Evolutionary conservation across 129 eudicot genomes (phyloP).

Genomic region (Lactuca saligna): DNA sequence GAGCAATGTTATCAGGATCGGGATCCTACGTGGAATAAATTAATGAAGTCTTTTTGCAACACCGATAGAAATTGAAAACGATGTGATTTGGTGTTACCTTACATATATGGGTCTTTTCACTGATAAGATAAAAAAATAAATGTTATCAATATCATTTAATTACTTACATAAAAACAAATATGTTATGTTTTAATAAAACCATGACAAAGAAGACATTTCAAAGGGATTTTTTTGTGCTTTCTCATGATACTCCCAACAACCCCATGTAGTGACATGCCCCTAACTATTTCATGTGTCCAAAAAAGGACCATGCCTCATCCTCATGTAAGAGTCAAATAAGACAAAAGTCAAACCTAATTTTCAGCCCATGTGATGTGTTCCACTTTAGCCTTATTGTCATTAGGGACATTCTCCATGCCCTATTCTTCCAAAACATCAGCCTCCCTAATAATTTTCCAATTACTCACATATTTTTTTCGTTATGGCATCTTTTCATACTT

Average conservation of each 20-base stretch:
- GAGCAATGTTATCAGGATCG: too few species aligned
- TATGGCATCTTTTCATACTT: not conserved
- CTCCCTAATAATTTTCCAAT: conserved; percentile 17
- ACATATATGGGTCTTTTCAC: too few species aligned
- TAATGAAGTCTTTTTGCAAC: too few species aligned
- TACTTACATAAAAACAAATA: not conserved
- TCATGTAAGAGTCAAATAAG: conserved; percentile 32
- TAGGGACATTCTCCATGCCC: conserved; percentile 23
- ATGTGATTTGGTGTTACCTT: not conserved
- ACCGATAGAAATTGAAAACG: too few species aligned
- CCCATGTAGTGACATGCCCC: conserved; percentile 23
- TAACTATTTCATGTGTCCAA: conserved; percentile 32
- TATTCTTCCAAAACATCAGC: conserved; percentile 13
- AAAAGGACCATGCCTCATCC: conserved; percentile 40
- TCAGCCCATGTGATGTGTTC: conserved; percentile 39
- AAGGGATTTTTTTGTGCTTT: not conserved
- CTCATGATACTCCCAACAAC: conserved; percentile 25
- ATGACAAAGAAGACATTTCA: conserved; percentile 9
- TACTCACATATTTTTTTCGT: not conserved
- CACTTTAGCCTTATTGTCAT: conserved; percentile 29
- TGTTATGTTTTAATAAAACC: not conserved
- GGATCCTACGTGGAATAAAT: too few species aligned
- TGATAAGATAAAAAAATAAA: not conserved
- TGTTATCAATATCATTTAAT: not conserved
- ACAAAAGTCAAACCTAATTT: conserved; percentile 40